phyloP scores from a whole-genome alignment of 345 rosid species.

The Eucalyptus urophylla region DNA sequence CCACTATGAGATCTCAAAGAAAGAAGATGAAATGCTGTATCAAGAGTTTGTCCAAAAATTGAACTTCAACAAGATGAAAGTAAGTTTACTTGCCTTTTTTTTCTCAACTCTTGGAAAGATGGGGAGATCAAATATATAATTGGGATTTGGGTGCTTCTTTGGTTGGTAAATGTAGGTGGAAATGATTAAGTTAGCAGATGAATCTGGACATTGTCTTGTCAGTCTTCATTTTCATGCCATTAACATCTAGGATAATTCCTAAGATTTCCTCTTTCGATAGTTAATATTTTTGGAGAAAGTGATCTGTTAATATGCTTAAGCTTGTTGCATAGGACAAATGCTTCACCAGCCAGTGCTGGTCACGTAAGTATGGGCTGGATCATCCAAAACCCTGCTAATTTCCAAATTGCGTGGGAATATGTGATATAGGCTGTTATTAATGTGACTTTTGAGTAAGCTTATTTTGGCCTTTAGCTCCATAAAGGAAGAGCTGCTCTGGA shows the following conservation, averaged over 20 bases:
- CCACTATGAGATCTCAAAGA: constrained; percentile 95
- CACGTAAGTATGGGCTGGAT: not conserved
- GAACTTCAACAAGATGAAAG: constrained; percentile 90
- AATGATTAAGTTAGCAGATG: not conserved
- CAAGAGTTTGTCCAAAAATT: constrained; percentile 71
- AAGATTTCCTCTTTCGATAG: not conserved
- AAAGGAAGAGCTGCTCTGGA: not conserved
- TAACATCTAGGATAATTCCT: not conserved
- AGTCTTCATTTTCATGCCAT: not conserved
- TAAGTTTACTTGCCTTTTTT: constrained; percentile 9
- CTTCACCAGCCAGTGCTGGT: not conserved
- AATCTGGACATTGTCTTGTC: not conserved
- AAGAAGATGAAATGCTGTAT: constrained; percentile 89
- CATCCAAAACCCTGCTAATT: not conserved
- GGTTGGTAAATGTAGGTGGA: not conserved
- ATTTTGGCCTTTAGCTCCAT: not conserved
- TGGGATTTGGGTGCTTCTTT: not conserved
- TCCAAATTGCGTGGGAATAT: not conserved
- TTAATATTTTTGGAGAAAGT: not conserved
- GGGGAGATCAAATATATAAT: not conserved
- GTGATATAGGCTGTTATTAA: not conserved
- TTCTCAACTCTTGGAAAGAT: not conserved
- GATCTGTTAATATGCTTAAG: not conserved
- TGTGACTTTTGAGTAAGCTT: not conserved
- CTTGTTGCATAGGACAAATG: not conserved